Evolutionary conservation across 1,284 basidiomycete genomes (phyloP).

Genomic region (Ustilago sp.): DNA sequence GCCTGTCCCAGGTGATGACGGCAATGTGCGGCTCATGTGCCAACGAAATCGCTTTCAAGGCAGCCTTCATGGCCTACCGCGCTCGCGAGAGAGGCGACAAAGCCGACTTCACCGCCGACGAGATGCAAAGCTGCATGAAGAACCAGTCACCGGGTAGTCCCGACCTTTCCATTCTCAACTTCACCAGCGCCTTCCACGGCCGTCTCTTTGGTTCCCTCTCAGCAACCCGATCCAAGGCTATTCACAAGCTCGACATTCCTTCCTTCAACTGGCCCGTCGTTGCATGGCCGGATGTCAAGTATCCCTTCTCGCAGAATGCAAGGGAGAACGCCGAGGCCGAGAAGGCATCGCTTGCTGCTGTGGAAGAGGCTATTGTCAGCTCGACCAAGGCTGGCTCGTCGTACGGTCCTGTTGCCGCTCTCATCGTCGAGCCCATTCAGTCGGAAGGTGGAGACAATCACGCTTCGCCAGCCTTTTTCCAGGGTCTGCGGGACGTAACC

Average conservation of each 20-base stretch:
- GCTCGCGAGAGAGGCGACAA: constrained; percentile 69
- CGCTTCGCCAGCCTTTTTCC: constrained; percentile 73
- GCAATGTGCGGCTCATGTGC: constrained; percentile 70
- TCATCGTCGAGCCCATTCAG: constrained; percentile 75
- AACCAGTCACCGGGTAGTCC: constrained; percentile 73
- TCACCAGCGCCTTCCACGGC: constrained; percentile 71
- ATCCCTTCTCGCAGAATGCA: constrained; percentile 72
- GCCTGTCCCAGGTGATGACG: constrained; percentile 71
- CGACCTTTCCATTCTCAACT: constrained; percentile 72
- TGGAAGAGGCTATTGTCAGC: constrained; percentile 70
- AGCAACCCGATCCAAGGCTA: constrained; percentile 71
- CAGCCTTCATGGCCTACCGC: constrained; percentile 73
- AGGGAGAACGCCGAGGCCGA: constrained; percentile 72
- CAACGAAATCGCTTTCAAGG: constrained; percentile 73
- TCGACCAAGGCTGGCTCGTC: constrained; percentile 65
- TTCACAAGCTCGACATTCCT: constrained; percentile 75
- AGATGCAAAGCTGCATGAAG: constrained; percentile 72
- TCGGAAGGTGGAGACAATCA: constrained; percentile 75
- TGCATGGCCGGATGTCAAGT: constrained; percentile 73
- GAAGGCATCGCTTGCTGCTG: constrained; percentile 64
- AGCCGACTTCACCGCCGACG: constrained; percentile 32
- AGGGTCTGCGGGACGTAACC: constrained; percentile 71
- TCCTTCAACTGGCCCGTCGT: constrained; percentile 74
- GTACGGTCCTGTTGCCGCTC: constrained; percentile 72
- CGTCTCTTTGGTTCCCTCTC: constrained; percentile 70